phyloP scores from a whole-genome alignment of 73 alveolate species.

The Durusdinium trenchii region DNA sequence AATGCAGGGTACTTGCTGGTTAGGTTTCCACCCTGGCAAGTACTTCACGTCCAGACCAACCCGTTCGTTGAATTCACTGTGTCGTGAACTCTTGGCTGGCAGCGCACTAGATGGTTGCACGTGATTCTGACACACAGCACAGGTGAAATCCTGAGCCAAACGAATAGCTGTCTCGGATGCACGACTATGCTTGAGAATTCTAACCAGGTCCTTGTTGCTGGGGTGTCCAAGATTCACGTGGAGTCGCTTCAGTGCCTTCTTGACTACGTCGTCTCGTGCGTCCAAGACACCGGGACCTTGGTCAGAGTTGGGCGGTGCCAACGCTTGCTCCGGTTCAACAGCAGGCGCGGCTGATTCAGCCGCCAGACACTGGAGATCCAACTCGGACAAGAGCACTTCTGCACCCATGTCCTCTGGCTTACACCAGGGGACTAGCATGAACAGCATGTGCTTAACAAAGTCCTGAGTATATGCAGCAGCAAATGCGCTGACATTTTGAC shows the following conservation, averaged over 20 bases:
- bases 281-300: too few species aligned
- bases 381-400: background rate
- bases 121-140: background rate
- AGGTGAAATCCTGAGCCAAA: background rate
- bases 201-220: background rate
- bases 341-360: background rate
- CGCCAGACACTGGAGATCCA: background rate
- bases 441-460: background rate
- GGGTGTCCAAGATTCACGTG: conserved; percentile 33
- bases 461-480: background rate
- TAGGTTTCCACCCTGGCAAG: background rate
- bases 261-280: background rate
- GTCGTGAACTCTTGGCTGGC: background rate
- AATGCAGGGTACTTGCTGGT: background rate
- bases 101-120: background rate
- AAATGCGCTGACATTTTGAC: background rate
- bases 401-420: background rate
- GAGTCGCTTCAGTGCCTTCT: background rate
- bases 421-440: background rate
- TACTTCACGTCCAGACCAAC: conserved; percentile 5
- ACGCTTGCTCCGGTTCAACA: background rate
- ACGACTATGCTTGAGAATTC: background rate
- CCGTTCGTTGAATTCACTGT: background rate
- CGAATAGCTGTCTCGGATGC: background rate
- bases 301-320: background rate